A percentile compares a stretch with the other conserved stretches of the same genome.
phyloP scores from a whole-genome alignment of 2,329 filamentous ascomycete species.

The Aspergillus transmontanensis region DNA sequence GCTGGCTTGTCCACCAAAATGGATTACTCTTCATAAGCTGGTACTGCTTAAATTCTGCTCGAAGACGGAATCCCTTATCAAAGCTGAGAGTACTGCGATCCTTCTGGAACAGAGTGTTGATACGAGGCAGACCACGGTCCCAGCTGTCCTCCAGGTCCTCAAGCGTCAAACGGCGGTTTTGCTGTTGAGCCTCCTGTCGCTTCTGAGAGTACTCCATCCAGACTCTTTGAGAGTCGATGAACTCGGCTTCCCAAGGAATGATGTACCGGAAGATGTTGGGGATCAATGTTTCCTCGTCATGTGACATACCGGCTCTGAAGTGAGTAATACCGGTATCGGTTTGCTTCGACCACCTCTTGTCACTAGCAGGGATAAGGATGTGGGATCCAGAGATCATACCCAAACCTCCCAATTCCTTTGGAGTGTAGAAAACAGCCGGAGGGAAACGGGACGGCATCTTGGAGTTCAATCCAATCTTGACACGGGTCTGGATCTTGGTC shows the following conservation, averaged over 20 bases:
- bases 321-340: slow-evolving; percentile 97
- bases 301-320: slow-evolving; percentile 95
- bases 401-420: slow-evolving; percentile 93
- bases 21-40: slow-evolving; percentile 99
- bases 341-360: slow-evolving; percentile 98
- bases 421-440: slow-evolving; percentile 97
- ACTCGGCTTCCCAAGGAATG: slow-evolving; percentile 98
- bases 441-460: slow-evolving; percentile 99
- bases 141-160: slow-evolving; percentile 98
- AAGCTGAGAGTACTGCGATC: slow-evolving; percentile 95
- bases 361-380: slow-evolving; percentile 93
- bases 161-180: slow-evolving; percentile 89
- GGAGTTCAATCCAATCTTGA: slow-evolving; percentile 97
- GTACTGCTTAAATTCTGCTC: slow-evolving; percentile 97
- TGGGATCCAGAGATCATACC: slow-evolving; percentile 99
- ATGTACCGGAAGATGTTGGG: slow-evolving; percentile 99
- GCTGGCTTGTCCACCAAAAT: slow-evolving; percentile 98
- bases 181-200: slow-evolving; percentile 92
- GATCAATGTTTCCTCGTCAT: slow-evolving; percentile 96
- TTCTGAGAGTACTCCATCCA: slow-evolving; percentile 99
- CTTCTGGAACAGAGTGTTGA: slow-evolving; percentile 99
- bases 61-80: slow-evolving; percentile 94
- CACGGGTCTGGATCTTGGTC: slow-evolving; percentile 97
- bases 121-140: slow-evolving; percentile 95
- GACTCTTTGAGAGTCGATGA: slow-evolving; percentile 97